Base-by-base conservation (phyloP, 2,329 filamentous ascomycete species). In the Fusarium odoratissimum region DNA sequence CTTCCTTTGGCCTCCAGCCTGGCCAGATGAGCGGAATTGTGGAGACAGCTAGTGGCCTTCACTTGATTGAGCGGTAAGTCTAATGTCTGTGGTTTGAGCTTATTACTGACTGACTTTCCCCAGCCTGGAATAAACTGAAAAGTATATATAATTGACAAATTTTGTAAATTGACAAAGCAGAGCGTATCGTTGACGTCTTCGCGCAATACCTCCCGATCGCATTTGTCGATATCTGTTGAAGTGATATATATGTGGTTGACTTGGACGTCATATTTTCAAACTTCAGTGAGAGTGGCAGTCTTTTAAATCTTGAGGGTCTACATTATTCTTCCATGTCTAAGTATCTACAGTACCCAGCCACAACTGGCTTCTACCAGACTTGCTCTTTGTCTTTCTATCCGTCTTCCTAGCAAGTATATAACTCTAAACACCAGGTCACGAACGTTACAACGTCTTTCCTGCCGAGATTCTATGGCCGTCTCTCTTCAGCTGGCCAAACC, bases 1-100 rank as follows among this genome's bases (percentile, higher is more conserved):
- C 95, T 8, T 93, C 96, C 3, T 99, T 99, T 84, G 91, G 89
- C n/a, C 87, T 99, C 61, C 89, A 95, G 82, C 91, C 92, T 5
- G 95, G 95, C 38, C 90, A 98, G 83, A 91, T 98, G 79, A 98
- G 95, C 83, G 87, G 89, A 51, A 87, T 98, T 41, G 92, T 98
- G 17, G 93, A 97, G 83, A 98, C 96, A 42, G 95, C 95, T 55
- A 98, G 95, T 58, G 96, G 96, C 2, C 86, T 98, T 79, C 96
- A 99, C 85, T 86, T 99, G 83, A 99, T 99, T 83, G 93, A 98
- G 85, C 92, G 95, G 94, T 97, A 88, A 64, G 83, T 71, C n/a
- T 4, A 31, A 23, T 23, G 25, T n/a, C 6, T n/a, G 19, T 30
- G 14, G 21, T n/a, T 16, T 28, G 19, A 40, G 23, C 2, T 35